Percentiles rank a stretch among this genome's conserved stretches.
These are phyloP conservation scores for Hortiboletus rubellus DNA, from an alignment of 1,284 basidiomycete species.

Conservation along the genomic window DNA sequence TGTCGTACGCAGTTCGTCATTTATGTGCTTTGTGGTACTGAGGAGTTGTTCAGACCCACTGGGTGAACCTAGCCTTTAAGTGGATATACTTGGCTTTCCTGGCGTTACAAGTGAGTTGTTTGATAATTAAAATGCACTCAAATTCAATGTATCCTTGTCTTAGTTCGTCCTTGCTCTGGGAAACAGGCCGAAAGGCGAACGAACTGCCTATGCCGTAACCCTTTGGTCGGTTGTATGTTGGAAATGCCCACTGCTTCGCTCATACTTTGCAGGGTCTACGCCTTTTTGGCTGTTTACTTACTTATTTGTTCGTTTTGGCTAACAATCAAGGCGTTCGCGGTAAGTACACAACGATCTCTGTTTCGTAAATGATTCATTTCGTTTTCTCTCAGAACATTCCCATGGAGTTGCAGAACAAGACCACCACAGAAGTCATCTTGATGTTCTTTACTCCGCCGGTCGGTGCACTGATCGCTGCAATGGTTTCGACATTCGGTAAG, in stretches of 20 bases:
- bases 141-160: neutral
- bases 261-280: slow-evolving; percentile 63
- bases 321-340: slow-evolving; percentile 75
- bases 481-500: slow-evolving; percentile 83
- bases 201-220: slow-evolving; percentile 77
- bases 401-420: slow-evolving; percentile 49
- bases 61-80: slow-evolving; percentile 82
- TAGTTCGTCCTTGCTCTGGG: slow-evolving; percentile 94
- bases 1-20: slow-evolving; percentile 50
- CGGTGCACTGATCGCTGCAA: slow-evolving; percentile 83
- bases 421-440: slow-evolving; percentile 43
- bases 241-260: slow-evolving; percentile 8
- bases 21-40: slow-evolving; percentile 6
- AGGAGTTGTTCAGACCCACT: slow-evolving; percentile 67
- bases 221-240: slow-evolving; percentile 55
- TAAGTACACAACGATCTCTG: slow-evolving; percentile 34
- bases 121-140: neutral
- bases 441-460: slow-evolving; percentile 75
- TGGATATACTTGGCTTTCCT: slow-evolving; percentile 90
- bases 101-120: slow-evolving; percentile 52
- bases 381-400: slow-evolving; percentile 54
- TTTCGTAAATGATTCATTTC: neutral
- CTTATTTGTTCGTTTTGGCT: slow-evolving; percentile 84
- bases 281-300: slow-evolving; percentile 76
- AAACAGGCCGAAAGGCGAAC: slow-evolving; percentile 95